phyloP scores from a whole-genome alignment of 2,329 filamentous ascomycete species.

The Colletotrichum brevisporum region DNA sequence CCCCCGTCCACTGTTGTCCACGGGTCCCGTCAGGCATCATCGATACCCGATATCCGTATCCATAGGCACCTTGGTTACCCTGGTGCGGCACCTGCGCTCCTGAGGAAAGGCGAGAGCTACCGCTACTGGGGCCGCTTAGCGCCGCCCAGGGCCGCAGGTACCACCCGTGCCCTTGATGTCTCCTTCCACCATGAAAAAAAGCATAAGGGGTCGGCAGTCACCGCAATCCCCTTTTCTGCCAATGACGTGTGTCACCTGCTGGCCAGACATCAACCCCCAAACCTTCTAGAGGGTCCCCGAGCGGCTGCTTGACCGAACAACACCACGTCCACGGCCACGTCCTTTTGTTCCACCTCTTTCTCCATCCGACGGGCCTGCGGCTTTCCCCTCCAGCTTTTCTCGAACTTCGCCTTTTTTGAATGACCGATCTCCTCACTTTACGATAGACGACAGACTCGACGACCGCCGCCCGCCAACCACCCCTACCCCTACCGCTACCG shows the following conservation, averaged over 20 bases:
- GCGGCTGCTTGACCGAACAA: slow-evolving; percentile 39
- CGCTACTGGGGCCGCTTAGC: slow-evolving; percentile 35
- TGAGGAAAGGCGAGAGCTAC: too few species aligned
- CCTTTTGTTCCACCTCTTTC: slow-evolving; percentile 9
- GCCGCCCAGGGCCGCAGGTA: slow-evolving; percentile 40
- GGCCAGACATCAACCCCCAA: slow-evolving; percentile 40
- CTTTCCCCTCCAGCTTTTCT: neutral
- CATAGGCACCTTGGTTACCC: slow-evolving; percentile 2
- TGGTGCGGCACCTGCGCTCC: too few species aligned
- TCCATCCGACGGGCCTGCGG: neutral
- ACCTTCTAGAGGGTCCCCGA: slow-evolving; percentile 40
- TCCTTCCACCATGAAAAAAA: slow-evolving; percentile 33
- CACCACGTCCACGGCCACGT: slow-evolving; percentile 29
- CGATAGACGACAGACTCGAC: slow-evolving; percentile 6
- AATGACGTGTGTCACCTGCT: slow-evolving; percentile 42
- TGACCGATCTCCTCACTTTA: slow-evolving; percentile 3
- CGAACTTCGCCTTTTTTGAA: neutral
- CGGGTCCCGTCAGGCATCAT: slow-evolving; percentile 38
- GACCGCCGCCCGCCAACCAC: neutral
- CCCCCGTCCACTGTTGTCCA: slow-evolving; percentile 17
- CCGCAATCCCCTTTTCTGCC: slow-evolving; percentile 41
- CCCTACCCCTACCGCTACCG: neutral
- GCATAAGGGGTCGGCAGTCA: slow-evolving; percentile 40
- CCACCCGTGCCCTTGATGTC: slow-evolving; percentile 26
- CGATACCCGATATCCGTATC: slow-evolving; percentile 32